Percentiles rank a stretch among this genome's conserved stretches.
Evolutionary conservation across 2,329 filamentous ascomycete species (phyloP).

Genomic region (Fusarium musae): DNA sequence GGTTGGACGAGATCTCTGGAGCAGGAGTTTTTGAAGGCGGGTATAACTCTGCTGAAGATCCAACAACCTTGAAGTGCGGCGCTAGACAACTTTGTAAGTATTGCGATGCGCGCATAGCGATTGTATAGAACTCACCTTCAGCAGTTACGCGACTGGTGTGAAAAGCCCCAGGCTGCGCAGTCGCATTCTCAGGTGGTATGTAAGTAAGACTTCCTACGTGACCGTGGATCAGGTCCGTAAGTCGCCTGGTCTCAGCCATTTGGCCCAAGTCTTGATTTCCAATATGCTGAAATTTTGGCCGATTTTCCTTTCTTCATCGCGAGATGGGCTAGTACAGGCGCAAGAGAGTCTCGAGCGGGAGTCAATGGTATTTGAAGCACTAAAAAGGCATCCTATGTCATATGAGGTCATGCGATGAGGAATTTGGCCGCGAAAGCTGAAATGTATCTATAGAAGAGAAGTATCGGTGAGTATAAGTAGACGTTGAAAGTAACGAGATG

Average conservation of each 20-base stretch:
- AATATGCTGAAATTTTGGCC: slow-evolving; percentile 41
- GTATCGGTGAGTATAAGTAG: slow-evolving; percentile 9
- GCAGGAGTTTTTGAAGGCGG: slow-evolving; percentile 46
- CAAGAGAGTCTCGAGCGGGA: slow-evolving; percentile 38
- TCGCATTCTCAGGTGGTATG: slow-evolving; percentile 39
- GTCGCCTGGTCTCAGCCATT: slow-evolving; percentile 52
- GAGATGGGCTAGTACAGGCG: slow-evolving; percentile 37
- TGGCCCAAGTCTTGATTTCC: slow-evolving; percentile 47
- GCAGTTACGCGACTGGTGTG: slow-evolving; percentile 47
- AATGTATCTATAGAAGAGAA: slow-evolving; percentile 9
- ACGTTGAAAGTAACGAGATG: slow-evolving; percentile 6
- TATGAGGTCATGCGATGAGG: background rate
- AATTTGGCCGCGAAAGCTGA: background rate
- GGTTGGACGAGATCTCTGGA: slow-evolving; percentile 39
- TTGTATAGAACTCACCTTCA: slow-evolving; percentile 39
- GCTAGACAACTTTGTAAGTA: slow-evolving; percentile 35
- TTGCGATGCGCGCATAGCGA: background rate
- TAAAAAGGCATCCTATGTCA: slow-evolving; percentile 36
- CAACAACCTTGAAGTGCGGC: slow-evolving; percentile 48
- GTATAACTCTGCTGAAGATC: slow-evolving; percentile 50
- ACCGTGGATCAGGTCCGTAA: slow-evolving; percentile 49
- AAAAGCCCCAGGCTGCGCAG: slow-evolving; percentile 43
- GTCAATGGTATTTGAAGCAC: slow-evolving; percentile 3
- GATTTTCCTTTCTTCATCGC: slow-evolving; percentile 50
- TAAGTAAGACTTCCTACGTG: slow-evolving; percentile 50